Percentiles rank a stretch among this genome's conserved stretches.
Conservation (phyloP, 169 alveolate genomes). For the Eimeria necatrix region DNA sequence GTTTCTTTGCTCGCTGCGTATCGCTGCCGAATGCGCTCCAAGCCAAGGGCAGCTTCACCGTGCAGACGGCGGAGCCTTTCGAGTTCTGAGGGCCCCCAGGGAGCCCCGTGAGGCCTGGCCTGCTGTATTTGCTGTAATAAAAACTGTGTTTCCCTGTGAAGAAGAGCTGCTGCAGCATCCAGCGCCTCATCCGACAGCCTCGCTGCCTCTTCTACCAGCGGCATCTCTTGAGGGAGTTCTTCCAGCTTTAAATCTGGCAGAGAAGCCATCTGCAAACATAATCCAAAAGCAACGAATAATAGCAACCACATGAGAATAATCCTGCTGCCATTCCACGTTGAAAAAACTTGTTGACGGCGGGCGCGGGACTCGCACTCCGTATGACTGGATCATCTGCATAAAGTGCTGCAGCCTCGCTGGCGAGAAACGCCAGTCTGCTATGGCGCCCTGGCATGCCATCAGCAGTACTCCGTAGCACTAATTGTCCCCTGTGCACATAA, state of each 20-base stretch:
- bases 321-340: too few species aligned
- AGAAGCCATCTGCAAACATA: constrained; percentile 60
- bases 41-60: constrained; percentile 64
- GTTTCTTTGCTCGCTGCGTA: constrained; percentile 65
- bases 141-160: constrained; percentile 43
- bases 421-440: background rate
- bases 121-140: constrained; percentile 55
- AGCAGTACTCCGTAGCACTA: too few species aligned
- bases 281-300: background rate
- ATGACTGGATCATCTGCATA: background rate
- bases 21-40: constrained; percentile 60
- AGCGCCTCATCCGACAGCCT: constrained; percentile 74
- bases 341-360: too few species aligned
- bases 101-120: background rate
- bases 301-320: background rate
- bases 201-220: constrained; percentile 74
- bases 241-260: constrained; percentile 61
- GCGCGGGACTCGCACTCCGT: too few species aligned
- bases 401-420: too few species aligned
- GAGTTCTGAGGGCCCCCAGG: constrained; percentile 62
- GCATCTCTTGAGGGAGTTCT: constrained; percentile 75
- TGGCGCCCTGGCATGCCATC: background rate
- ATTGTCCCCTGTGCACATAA: too few species aligned
- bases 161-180: constrained; percentile 32
- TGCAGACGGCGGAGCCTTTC: constrained; percentile 62